Base-by-base conservation (phyloP, 768 basidiomycete species). In the Sistotremastrum suecicum region DNA sequence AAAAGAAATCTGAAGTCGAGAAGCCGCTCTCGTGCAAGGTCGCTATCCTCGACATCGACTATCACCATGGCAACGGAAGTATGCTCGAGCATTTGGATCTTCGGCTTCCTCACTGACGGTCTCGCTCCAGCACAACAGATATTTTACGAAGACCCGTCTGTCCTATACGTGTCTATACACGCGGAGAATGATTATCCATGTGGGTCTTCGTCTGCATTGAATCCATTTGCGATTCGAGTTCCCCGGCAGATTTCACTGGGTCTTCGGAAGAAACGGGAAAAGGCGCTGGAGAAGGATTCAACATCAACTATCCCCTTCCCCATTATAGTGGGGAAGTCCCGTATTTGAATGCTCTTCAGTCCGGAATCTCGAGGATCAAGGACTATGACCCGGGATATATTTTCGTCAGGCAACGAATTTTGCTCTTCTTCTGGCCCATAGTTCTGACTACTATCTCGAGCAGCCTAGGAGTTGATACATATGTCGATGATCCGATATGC, bases 61-160 rank as follows among this genome's bases (percentile, higher is more conserved):
- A 62, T 46, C 63, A 65, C 36, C 64, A 63, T 43, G 63, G 64
- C 5, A 65, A 65, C 37, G 63, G 60, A n/a, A 56, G 48, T 55
- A 34, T 40, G 52, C 5, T 41, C 33, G 11, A 10, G 37, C 3
- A 11, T 5, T 5, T 37, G 29, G 5, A 30, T 29, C 11, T 28
- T 34, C 8, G 12, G 3, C 11, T 7, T 20, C 11, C 28, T 36
- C 36, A 40, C 40, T 9, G 7, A 12, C 35, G 42, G 37, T 30
- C 12, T 11, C 7, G 12, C 20, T 28, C 20, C 50, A 63, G 61
- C 51, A 35, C 63, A 56, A 48, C 53, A 56, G 46, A 56, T 59
- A 31, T 62, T 63, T 44, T 63, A 60, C 46, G 46, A 51, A 3
- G 62, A 64, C 42, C 48, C 54, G 2, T 46, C 48, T 3, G 62